Evolutionary conservation across 345 rosid genomes (phyloP), one percentile per base, ranked within the genome.

Genomic region (Aquilaria yunnanensis): DNA sequence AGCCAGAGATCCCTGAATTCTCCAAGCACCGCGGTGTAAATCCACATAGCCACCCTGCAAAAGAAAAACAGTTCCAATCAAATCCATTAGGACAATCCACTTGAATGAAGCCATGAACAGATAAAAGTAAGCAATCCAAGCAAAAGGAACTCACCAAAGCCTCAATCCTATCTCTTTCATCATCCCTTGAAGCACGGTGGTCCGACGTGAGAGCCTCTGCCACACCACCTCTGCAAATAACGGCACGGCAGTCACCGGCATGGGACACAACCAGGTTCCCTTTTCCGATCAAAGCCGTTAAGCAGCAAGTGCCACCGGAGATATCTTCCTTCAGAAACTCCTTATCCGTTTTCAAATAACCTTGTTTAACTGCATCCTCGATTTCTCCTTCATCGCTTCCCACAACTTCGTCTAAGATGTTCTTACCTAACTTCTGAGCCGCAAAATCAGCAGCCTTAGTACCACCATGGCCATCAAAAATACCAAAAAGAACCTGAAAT

Each of bases 391-490:
- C 84, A 31, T 59, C 58, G 58, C 82, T 72, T 51, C 70, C 68
- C 32, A 47, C 49, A 9, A 79, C 71, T 60, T 72, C 87, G 4
- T 63, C 72, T n/a, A 72, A 47, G n/a, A 84, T 85, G 61, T 87
- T 86, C 70, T 80, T 83, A 9, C 74, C 70, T 41, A 93, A 73
- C 62, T 87, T 87, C 55, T 75, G 53, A 9, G 97, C 90, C 0
- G 96, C 96, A 43, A 83, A 93, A 55, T 84, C 91, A 29, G 97
- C 93, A 56, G 97, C 98, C 67, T 83, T 79, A 2, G 72, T 70
- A 23, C 97, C 96, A 51, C 97, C 96, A 54, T 93, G 98, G 63
- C 98, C 98, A 66, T 93, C 98, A 56, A 80, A 93, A 23, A 93
- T 76, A 60, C 97, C 96, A 69, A 85, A 93, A 31, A 89, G 60